Evolutionary conservation across 2,329 filamentous ascomycete species (phyloP).

Genomic region (Fusarium sp.): DNA sequence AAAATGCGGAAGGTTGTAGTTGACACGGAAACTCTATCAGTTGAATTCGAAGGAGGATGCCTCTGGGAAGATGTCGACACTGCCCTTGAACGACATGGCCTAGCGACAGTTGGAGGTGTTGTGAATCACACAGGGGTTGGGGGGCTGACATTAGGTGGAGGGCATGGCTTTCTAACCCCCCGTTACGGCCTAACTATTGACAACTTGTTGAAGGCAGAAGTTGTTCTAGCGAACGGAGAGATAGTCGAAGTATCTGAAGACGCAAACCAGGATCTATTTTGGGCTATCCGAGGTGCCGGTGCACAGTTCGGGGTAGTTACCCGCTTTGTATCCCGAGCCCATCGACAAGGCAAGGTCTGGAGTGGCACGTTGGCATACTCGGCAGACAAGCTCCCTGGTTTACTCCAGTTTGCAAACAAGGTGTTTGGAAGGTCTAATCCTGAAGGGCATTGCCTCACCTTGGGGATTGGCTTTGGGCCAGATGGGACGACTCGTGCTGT

Average conservation of each 20-base stretch:
- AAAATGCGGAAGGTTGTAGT: constrained; percentile 64
- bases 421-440: constrained; percentile 34
- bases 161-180: constrained; percentile 69
- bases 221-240: constrained; percentile 57
- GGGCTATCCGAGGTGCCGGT: constrained; percentile 63
- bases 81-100: constrained; percentile 60
- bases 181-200: constrained; percentile 65
- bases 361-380: constrained; percentile 49
- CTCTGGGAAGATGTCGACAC: constrained; percentile 68
- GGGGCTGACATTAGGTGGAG: constrained; percentile 69
- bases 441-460: constrained; percentile 44
- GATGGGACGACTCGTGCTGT: constrained; percentile 32
- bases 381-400: constrained; percentile 39
- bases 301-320: constrained; percentile 60
- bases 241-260: constrained; percentile 56
- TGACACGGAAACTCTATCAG: constrained; percentile 58
- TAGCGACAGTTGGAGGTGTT: constrained; percentile 72
- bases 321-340: constrained; percentile 51
- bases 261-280: constrained; percentile 61
- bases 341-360: constrained; percentile 52
- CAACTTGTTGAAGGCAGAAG: constrained; percentile 55
- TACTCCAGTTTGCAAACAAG: constrained; percentile 45
- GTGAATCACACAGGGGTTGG: constrained; percentile 74
- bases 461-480: constrained; percentile 43
- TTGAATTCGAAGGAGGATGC: constrained; percentile 64